A percentile compares a stretch with the other conserved stretches of the same genome.
phyloP scores from a whole-genome alignment of 2,329 filamentous ascomycete genomes.

The Aspergillus udagawae region DNA sequence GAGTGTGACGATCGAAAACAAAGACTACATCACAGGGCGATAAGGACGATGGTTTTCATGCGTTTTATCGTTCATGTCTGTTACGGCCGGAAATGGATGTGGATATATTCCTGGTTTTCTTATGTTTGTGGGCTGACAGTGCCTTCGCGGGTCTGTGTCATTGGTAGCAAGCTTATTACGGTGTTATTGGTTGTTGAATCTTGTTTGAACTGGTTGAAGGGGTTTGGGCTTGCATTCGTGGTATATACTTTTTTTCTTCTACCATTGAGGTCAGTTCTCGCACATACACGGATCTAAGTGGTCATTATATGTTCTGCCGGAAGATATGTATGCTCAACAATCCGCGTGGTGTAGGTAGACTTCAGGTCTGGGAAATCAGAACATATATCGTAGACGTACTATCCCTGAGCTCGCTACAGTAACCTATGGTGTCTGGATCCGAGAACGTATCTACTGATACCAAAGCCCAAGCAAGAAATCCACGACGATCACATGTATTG shows the following conservation, averaged over 20 bases:
- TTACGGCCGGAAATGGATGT: background rate
- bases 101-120: background rate
- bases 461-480: background rate
- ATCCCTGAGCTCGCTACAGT: background rate
- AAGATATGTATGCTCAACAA: background rate
- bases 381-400: too few species aligned
- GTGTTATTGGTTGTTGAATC: background rate
- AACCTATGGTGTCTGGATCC: background rate
- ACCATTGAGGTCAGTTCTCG: background rate
- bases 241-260: background rate
- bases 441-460: background rate
- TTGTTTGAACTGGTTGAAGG: background rate
- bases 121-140: background rate
- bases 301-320: background rate
- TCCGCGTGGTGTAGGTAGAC: too few species aligned
- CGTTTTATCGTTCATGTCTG: background rate
- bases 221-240: background rate
- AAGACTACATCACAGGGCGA: conserved; percentile 61
- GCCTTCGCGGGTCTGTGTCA: background rate
- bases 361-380: too few species aligned
- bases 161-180: background rate
- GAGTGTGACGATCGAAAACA: conserved; percentile 84
- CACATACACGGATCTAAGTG: background rate
- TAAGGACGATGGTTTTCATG: conserved; percentile 15
- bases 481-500: background rate